These are phyloP conservation scores for Arthrobotrys entomopaga DNA, from an alignment of 2,329 filamentous ascomycete species.

Conservation along the genomic window DNA sequence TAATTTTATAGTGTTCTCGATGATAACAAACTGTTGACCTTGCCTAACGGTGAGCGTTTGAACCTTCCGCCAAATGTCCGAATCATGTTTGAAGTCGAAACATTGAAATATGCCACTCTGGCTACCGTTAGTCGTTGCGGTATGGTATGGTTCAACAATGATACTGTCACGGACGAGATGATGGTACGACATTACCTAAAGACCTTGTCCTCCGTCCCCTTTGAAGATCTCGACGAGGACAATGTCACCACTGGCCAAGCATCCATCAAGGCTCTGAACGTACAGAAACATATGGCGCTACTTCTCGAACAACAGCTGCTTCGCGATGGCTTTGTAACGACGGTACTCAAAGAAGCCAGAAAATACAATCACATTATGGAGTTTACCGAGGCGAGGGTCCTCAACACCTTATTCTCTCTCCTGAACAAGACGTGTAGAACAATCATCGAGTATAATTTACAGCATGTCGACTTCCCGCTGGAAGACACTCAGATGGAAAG, in stretches of 20 bases:
- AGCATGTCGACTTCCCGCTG: conserved; percentile 92
- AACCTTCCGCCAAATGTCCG: conserved; percentile 93
- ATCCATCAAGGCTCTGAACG: conserved; percentile 79
- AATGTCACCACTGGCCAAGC: conserved; percentile 76
- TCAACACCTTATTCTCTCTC: conserved; percentile 93
- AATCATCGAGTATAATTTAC: conserved; percentile 92
- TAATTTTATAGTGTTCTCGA: conserved; percentile 76
- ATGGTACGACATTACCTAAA: conserved; percentile 92
- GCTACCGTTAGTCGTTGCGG: conserved; percentile 99
- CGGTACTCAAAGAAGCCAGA: conserved; percentile 78
- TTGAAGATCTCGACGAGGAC: conserved; percentile 96
- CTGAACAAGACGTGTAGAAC: conserved; percentile 93
- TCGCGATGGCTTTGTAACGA: conserved; percentile 81
- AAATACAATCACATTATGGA: conserved; percentile 97
- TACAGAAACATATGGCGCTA: conserved; percentile 82
- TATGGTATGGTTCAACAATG: conserved; percentile 99
- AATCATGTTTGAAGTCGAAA: conserved; percentile 99
- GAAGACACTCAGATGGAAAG: conserved; percentile 88
- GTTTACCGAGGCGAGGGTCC: conserved; percentile 87
- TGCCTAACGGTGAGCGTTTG: conserved; percentile 97
- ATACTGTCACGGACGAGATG: conserved; percentile 92
- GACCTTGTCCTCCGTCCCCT: conserved; percentile 80
- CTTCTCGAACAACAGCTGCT: conserved; percentile 79
- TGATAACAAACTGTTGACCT: conserved; percentile 95
- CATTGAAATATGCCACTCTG: conserved; percentile 93